Conservation (phyloP, 116 monocot species). For the Iris pallida region DNA sequence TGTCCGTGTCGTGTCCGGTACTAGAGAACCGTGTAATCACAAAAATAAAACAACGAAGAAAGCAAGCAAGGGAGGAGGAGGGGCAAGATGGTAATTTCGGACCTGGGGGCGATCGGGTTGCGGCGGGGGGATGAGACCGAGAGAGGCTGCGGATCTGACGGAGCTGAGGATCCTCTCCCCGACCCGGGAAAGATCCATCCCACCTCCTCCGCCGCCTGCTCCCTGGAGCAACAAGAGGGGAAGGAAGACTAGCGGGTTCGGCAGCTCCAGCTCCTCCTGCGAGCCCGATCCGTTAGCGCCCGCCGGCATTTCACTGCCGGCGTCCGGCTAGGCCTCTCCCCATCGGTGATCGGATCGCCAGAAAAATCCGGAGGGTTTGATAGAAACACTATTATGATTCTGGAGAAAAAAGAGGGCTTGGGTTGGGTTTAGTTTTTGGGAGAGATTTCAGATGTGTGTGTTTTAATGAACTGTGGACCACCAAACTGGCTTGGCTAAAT, state of each 20-base stretch:
- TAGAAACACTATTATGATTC: too few relatives aligned
- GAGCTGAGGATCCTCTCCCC: conserved; percentile 96
- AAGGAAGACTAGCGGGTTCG: conserved; percentile 68
- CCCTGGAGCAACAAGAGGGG: conserved; percentile 72
- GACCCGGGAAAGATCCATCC: conserved; percentile 92
- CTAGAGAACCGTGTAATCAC: not conserved
- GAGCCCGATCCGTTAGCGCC: conserved; percentile 23
- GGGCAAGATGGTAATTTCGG: not conserved
- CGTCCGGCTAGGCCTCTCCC: not conserved
- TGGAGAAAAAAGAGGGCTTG: too few relatives aligned
- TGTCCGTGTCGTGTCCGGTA: too few relatives aligned
- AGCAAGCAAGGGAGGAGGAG: not conserved
- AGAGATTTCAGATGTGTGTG: too few relatives aligned
- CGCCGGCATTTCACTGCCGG: not conserved
- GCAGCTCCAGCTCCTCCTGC: conserved; percentile 35
- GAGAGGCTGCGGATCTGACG: conserved; percentile 80
- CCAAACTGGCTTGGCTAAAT: too few relatives aligned
- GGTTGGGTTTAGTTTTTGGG: too few relatives aligned
- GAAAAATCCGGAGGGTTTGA: too few relatives aligned
- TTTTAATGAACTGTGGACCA: too few relatives aligned
- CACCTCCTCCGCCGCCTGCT: conserved; percentile 26
- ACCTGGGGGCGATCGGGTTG: conserved; percentile 84
- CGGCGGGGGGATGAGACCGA: conserved; percentile 51
- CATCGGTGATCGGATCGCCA: conserved; percentile 17
- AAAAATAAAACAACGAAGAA: not conserved